Conservation (phyloP, 1,284 basidiomycete species). For the Moesziomyces globuligerus region DNA sequence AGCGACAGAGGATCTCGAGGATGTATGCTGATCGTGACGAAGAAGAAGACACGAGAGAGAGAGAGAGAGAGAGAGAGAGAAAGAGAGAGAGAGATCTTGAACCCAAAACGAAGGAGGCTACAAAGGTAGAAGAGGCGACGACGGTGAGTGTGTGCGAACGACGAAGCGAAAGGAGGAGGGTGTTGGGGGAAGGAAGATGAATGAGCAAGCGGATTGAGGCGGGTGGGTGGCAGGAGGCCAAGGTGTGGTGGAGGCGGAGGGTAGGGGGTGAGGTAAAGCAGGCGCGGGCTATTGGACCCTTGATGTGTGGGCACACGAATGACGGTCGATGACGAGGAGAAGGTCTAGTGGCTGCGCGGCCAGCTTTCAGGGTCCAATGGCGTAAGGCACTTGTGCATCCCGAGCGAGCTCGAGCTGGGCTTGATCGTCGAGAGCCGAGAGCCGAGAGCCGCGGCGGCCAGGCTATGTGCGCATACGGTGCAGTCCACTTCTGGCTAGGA, state of each 20-base stretch:
- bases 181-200: not conserved
- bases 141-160: not conserved
- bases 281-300: conserved; percentile 29
- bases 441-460: too few species aligned
- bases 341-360: not conserved
- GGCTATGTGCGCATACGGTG: too few species aligned
- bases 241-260: conserved; percentile 7
- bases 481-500: too few species aligned
- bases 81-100: conserved; percentile 1
- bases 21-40: not conserved
- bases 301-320: conserved; percentile 6
- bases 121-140: not conserved
- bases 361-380: conserved; percentile 16
- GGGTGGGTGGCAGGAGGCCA: not conserved
- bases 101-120: conserved; percentile 1
- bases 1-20: too few species aligned
- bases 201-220: not conserved
- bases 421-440: too few species aligned
- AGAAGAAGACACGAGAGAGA: conserved; percentile 1
- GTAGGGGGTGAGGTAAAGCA: not conserved
- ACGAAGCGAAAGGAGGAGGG: not conserved
- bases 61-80: conserved; percentile 5
- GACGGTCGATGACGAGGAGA: conserved; percentile 10
- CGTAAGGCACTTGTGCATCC: conserved; percentile 1
- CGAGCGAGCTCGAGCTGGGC: not conserved